Conservation (phyloP, 495 filamentous ascomycete species). For the Sabuloglossum arenarium region DNA sequence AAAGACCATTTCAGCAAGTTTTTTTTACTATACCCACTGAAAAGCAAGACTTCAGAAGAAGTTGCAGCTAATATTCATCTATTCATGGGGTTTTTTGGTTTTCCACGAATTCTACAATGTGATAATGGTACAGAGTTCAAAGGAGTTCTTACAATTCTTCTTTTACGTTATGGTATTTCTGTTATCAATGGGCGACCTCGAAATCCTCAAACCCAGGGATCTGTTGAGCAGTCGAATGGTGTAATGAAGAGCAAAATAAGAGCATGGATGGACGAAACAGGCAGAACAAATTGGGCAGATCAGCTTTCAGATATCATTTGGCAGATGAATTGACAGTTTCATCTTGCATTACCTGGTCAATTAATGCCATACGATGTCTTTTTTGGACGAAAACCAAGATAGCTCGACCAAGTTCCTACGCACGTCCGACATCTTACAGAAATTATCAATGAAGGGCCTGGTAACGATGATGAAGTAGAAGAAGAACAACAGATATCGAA, state of each 20-base stretch:
- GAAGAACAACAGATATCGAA: background rate
- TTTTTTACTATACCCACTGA: background rate
- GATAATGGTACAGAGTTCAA: slow-evolving; percentile 1
- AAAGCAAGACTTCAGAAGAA: background rate
- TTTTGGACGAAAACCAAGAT: background rate
- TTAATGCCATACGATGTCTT: background rate
- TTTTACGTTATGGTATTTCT: background rate
- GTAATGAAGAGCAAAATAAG: background rate
- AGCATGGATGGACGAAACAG: background rate
- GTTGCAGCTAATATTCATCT: background rate
- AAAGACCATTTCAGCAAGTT: slow-evolving; percentile 9
- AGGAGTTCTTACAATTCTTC: background rate
- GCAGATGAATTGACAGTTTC: background rate
- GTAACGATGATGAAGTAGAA: background rate
- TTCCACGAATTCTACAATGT: slow-evolving; percentile 3
- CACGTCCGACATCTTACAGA: background rate
- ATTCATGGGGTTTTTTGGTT: background rate
- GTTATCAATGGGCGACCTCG: background rate
- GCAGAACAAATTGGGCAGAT: background rate
- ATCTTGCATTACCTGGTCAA: background rate
- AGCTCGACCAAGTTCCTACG: background rate
- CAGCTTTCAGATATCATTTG: background rate
- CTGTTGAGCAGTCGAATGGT: background rate
- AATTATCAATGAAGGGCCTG: background rate
- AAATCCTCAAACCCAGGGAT: background rate